Evolutionary conservation across 1,284 basidiomycete genomes (phyloP).

Genomic region (Heimioporus punctisporus): DNA sequence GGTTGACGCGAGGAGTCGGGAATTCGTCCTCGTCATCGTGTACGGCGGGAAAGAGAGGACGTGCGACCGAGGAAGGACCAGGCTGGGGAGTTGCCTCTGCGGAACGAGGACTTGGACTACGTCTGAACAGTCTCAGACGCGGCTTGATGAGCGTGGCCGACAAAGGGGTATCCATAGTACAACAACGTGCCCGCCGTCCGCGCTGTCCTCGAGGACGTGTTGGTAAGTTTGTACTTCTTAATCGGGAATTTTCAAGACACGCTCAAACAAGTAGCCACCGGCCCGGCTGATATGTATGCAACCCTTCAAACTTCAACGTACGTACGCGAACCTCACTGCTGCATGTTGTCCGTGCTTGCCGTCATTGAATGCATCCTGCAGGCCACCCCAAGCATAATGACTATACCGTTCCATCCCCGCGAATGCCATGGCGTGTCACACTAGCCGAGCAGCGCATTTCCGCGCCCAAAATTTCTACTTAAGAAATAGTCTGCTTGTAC

Average conservation of each 20-base stretch:
- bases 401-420: background rate
- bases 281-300: too few relatives aligned
- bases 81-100: slow-evolving; percentile 36
- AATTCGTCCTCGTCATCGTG: slow-evolving; percentile 47
- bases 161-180: slow-evolving; percentile 22
- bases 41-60: slow-evolving; percentile 31
- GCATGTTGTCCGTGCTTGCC: background rate
- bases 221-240: background rate
- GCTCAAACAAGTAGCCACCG: too few relatives aligned
- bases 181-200: background rate
- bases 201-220: slow-evolving; percentile 4
- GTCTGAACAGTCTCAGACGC: slow-evolving; percentile 47
- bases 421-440: slow-evolving; percentile 6
- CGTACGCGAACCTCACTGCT: slow-evolving; percentile 4
- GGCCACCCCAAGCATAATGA: background rate
- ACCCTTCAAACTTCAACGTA: background rate
- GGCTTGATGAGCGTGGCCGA: slow-evolving; percentile 30
- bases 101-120: slow-evolving; percentile 31
- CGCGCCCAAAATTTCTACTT: slow-evolving; percentile 6
- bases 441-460: slow-evolving; percentile 6
- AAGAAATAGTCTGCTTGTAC: background rate
- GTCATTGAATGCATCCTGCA: slow-evolving; percentile 5
- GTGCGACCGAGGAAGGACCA: slow-evolving; percentile 35
- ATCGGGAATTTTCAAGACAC: too few relatives aligned
- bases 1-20: slow-evolving; percentile 49